Conservation (phyloP, 2,329 filamentous ascomycete genomes). For the Cryphonectria parasitica region DNA sequence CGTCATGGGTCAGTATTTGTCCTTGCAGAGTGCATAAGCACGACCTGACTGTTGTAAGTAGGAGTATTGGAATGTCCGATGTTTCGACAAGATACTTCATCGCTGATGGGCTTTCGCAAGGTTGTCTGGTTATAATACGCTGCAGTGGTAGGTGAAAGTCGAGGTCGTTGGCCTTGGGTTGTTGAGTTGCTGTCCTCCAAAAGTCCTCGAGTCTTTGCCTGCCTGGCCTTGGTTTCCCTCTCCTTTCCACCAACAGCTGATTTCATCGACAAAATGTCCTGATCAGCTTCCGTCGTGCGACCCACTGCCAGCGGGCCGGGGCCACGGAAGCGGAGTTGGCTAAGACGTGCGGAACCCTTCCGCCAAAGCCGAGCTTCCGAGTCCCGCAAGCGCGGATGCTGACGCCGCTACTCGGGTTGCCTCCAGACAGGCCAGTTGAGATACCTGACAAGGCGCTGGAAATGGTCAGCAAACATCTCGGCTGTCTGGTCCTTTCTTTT, state of each 20-base stretch:
- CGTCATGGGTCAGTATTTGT: too few species aligned
- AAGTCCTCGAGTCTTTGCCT: too few species aligned
- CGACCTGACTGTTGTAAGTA: too few species aligned
- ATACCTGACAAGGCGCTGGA: not conserved
- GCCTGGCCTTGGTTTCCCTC: not conserved
- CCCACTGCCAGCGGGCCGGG: constrained; percentile 10
- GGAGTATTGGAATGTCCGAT: too few species aligned
- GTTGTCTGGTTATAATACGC: not conserved
- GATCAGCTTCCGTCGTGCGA: not conserved
- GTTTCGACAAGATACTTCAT: too few species aligned
- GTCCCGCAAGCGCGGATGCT: not conserved
- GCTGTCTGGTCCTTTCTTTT: not conserved
- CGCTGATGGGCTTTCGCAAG: not conserved
- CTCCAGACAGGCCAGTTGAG: not conserved
- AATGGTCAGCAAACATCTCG: not conserved
- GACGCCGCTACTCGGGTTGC: not conserved
- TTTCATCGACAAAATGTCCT: not conserved
- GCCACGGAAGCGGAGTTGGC: not conserved
- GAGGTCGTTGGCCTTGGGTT: not conserved
- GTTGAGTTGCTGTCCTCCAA: not conserved
- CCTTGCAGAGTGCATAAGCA: too few species aligned
- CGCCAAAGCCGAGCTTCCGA: constrained; percentile 5
- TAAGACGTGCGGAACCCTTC: constrained; percentile 8
- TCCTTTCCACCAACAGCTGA: not conserved
- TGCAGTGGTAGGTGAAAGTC: not conserved